Evolutionary conservation across 106 monocot genomes (phyloP).

Genomic region (Ottelia alismoides): DNA sequence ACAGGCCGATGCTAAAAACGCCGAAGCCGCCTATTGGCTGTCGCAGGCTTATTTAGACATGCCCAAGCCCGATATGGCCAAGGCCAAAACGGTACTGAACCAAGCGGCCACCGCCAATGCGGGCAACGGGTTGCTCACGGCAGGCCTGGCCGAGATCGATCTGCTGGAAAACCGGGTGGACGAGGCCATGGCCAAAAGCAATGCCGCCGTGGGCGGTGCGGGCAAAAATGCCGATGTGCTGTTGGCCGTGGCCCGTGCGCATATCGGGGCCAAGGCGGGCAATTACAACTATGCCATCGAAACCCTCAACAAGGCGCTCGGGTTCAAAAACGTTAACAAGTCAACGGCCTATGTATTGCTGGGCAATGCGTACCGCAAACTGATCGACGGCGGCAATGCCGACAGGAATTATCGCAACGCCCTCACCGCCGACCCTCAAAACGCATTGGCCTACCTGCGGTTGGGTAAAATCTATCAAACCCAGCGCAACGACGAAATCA

Average conservation of each 20-base stretch:
- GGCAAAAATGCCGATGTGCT: background rate
- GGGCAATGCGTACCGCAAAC: background rate
- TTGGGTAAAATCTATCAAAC: background rate
- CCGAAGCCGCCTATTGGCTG: background rate
- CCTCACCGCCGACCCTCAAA: background rate
- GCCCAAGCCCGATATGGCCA: background rate
- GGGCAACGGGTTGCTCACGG: background rate
- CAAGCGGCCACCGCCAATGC: background rate
- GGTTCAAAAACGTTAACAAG: background rate
- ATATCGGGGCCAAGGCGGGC: background rate
- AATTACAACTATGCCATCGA: background rate
- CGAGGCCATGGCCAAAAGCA: background rate
- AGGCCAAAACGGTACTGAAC: background rate
- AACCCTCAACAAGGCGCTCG: background rate
- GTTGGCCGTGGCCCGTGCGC: background rate
- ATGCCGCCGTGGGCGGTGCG: background rate
- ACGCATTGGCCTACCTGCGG: too few species aligned
- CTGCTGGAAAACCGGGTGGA: background rate
- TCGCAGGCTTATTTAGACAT: background rate
- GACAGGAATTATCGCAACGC: background rate
- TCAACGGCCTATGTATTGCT: background rate
- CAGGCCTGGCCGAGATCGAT: background rate
- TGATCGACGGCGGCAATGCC: background rate
- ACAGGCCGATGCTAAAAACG: background rate
- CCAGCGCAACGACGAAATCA: background rate